Conservation (phyloP, 2,329 filamentous ascomycete genomes). For the Colletotrichum siamense region DNA sequence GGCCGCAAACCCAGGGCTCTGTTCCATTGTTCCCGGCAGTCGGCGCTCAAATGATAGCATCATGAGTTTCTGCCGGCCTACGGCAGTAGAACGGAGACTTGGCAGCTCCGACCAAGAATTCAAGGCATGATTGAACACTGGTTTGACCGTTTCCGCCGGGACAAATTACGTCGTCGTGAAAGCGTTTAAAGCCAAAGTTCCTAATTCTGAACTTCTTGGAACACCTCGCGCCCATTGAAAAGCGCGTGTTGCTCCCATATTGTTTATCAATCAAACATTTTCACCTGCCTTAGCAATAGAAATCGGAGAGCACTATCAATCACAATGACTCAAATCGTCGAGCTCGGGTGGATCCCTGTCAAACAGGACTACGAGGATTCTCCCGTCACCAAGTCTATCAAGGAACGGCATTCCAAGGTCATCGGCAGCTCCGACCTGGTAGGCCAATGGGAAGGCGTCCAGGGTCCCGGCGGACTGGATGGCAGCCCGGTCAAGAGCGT, state of each 20-base stretch:
- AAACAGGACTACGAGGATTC: neutral
- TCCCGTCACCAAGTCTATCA: neutral
- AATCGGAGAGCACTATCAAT: neutral
- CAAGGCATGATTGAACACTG: neutral
- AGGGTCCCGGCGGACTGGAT: neutral
- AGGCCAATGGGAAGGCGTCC: neutral
- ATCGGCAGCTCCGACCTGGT: neutral
- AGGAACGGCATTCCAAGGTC: neutral
- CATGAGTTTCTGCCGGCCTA: neutral
- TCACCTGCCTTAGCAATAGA: neutral
- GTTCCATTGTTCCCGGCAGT: fast-evolving
- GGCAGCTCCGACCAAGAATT: neutral
- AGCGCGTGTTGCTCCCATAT: neutral
- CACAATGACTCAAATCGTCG: neutral
- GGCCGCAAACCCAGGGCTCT: fast-evolving
- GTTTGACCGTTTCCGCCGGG: neutral
- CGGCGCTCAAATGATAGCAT: fast-evolving
- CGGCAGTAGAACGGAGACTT: neutral
- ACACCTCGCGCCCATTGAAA: neutral
- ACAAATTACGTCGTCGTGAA: neutral
- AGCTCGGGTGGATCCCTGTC: neutral
- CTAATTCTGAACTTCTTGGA: neutral
- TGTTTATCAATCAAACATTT: neutral
- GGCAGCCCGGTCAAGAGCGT: neutral
- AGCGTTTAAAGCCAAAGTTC: neutral